A percentile compares a stretch with the other conserved stretches of the same genome.
These are phyloP conservation scores for Trifolium pratense DNA, from an alignment of 306 rosid species.

Conservation along the genomic window DNA sequence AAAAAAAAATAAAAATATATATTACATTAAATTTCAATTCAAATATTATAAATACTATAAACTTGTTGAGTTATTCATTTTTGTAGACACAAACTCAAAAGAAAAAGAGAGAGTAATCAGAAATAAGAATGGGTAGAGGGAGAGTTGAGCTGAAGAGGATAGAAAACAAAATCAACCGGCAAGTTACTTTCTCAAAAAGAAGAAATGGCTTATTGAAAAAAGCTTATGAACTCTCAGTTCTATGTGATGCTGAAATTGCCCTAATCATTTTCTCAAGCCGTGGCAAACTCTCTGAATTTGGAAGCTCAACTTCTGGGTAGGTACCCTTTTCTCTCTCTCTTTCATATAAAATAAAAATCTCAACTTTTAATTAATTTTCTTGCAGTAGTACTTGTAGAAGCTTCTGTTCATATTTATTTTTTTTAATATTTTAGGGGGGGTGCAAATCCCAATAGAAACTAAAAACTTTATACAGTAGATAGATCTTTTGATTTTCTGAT, in stretches of 20 bases:
- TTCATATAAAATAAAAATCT: background rate
- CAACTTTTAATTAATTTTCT: background rate
- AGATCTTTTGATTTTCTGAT: conserved; percentile 8
- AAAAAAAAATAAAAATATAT: no score
- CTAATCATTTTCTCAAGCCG: conserved; percentile 62
- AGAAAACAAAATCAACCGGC: conserved; percentile 50
- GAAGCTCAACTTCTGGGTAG: conserved; percentile 27
- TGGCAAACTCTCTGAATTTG: conserved; percentile 54
- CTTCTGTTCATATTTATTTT: background rate
- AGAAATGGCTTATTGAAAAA: conserved; percentile 42
- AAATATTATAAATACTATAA: background rate
- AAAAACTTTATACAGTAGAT: background rate
- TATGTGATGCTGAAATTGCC: conserved; percentile 42
- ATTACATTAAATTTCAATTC: background rate
- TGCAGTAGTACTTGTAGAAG: background rate
- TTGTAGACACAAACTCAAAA: background rate
- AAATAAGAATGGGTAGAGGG: conserved; percentile 62
- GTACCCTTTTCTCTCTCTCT: background rate
- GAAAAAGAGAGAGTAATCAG: background rate
- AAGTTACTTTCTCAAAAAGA: conserved; percentile 42
- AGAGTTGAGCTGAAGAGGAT: conserved; percentile 68
- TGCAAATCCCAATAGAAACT: conserved; percentile 28
- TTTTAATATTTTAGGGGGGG: background rate
- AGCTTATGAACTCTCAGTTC: conserved; percentile 38
- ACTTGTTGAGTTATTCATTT: background rate